phyloP scores from a whole-genome alignment of 768 basidiomycete species.

The Termitomyces sp. region DNA sequence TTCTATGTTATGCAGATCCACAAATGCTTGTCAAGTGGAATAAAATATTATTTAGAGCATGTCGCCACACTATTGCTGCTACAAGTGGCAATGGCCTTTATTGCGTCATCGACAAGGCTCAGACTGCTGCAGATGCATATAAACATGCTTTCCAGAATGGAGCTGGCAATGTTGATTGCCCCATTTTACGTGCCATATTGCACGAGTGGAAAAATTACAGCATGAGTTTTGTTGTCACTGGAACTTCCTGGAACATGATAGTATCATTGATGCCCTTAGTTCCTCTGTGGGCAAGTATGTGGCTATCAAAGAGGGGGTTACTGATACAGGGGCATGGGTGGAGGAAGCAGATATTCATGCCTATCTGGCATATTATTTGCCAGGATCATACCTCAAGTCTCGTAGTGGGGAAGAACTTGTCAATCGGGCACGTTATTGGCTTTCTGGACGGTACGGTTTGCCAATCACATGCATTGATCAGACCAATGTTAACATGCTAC shows the following conservation, averaged over 20 bases:
- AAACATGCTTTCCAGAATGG: not conserved
- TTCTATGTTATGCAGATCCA: not conserved
- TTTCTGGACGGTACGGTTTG: not conserved
- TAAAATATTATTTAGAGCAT: not conserved
- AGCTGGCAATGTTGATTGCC: not conserved
- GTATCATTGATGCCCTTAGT: not conserved
- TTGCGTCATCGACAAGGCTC: not conserved
- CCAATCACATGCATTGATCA: too few species aligned
- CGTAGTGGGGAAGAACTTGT: not conserved
- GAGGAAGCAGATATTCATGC: not conserved
- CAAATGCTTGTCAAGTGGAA: not conserved
- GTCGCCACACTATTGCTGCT: not conserved
- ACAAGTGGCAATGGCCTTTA: not conserved
- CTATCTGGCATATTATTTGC: not conserved
- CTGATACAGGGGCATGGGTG: not conserved
- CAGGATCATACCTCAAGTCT: not conserved
- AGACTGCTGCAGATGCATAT: not conserved
- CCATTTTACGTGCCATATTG: not conserved
- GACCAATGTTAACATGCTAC: not conserved
- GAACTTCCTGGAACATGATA: not conserved
- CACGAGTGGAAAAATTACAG: not conserved
- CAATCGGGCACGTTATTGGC: not conserved
- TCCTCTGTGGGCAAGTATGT: not conserved
- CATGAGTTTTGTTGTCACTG: not conserved
- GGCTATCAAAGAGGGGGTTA: not conserved